A percentile compares a stretch with the other conserved stretches of the same genome.
These are phyloP conservation scores for Scolecobasidium constrictum DNA, from an alignment of 2,329 filamentous ascomycete species.

Conservation along the genomic window DNA sequence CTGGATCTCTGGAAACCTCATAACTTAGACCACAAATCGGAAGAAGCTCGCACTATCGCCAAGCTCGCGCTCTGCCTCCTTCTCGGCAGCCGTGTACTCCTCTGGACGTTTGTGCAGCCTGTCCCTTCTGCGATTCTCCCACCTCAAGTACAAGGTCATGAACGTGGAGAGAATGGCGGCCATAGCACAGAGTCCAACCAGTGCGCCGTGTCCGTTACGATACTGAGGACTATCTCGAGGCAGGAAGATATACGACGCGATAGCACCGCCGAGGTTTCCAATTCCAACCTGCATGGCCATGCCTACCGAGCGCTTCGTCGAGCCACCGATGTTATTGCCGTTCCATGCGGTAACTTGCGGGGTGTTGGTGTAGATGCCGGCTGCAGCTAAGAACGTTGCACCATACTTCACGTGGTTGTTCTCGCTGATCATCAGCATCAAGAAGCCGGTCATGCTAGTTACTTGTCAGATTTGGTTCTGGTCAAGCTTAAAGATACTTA, in stretches of 20 bases:
- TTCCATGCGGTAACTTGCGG: constrained; percentile 49
- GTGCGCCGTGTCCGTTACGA: constrained; percentile 33
- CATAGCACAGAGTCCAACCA: constrained; percentile 36
- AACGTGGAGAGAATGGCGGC: constrained; percentile 38
- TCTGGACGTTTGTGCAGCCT: constrained; percentile 30
- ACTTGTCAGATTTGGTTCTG: constrained; percentile 14
- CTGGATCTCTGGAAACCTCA: too few relatives aligned
- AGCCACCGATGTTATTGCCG: constrained; percentile 47
- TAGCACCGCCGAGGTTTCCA: constrained; percentile 35
- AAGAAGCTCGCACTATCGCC: constrained; percentile 44
- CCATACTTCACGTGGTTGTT: constrained; percentile 25
- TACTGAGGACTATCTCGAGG: constrained; percentile 32
- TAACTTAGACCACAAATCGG: too few relatives aligned
- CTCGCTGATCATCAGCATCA: constrained; percentile 24
- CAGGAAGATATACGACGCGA: constrained; percentile 40
- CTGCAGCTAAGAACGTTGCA: constrained; percentile 29
- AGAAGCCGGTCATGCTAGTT: constrained; percentile 22
- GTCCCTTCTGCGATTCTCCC: constrained; percentile 47
- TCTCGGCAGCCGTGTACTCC: constrained; percentile 36
- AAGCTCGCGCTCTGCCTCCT: constrained; percentile 38
- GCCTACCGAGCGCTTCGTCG: constrained; percentile 43
- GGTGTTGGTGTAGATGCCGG: constrained; percentile 44
- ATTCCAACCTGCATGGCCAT: constrained; percentile 47
- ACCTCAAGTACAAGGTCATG: constrained; percentile 47
- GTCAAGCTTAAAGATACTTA: constrained; percentile 16